phyloP scores from a whole-genome alignment of 192 early-diverging fungal genomes.

The Obelidium mucronatum region DNA sequence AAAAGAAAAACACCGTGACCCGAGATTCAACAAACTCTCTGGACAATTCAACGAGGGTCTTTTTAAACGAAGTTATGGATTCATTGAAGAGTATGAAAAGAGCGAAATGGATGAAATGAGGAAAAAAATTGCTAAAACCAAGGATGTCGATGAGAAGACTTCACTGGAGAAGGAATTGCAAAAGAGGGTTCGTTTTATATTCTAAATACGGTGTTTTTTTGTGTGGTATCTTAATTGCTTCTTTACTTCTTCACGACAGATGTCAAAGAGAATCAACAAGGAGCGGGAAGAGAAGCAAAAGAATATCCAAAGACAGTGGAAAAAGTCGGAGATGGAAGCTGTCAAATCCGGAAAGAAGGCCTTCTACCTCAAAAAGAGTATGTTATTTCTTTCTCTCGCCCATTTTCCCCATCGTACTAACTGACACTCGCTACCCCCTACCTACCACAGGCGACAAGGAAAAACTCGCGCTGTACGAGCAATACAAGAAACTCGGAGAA shows the following conservation, averaged over 20 bases:
- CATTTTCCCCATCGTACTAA: background rate
- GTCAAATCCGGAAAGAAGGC: constrained; percentile 92
- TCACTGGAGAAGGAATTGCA: constrained; percentile 67
- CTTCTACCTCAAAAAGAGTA: constrained; percentile 91
- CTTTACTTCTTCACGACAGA: constrained; percentile 4
- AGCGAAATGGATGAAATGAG: constrained; percentile 77
- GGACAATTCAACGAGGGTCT: constrained; percentile 92
- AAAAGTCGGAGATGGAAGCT: constrained; percentile 81
- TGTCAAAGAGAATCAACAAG: constrained; percentile 38
- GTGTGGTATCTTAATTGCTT: background rate
- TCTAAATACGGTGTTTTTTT: background rate
- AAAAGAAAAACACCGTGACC: constrained; percentile 83
- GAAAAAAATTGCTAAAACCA: constrained; percentile 70
- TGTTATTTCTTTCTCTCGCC: constrained; percentile 28
- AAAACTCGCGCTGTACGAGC: constrained; percentile 86
- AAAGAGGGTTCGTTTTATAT: constrained; percentile 61
- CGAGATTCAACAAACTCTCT: constrained; percentile 89
- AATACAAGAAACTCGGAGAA: constrained; percentile 75
- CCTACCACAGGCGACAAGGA: constrained; percentile 75
- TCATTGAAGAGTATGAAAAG: constrained; percentile 81
- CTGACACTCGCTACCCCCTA: no score
- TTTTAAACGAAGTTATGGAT: constrained; percentile 91
- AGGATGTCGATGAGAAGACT: constrained; percentile 64
- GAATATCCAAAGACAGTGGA: constrained; percentile 75
- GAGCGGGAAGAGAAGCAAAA: constrained; percentile 59